These are phyloP conservation scores for Basidioascus undulatus DNA, from an alignment of 768 basidiomycete genomes.

Conservation along the genomic window DNA sequence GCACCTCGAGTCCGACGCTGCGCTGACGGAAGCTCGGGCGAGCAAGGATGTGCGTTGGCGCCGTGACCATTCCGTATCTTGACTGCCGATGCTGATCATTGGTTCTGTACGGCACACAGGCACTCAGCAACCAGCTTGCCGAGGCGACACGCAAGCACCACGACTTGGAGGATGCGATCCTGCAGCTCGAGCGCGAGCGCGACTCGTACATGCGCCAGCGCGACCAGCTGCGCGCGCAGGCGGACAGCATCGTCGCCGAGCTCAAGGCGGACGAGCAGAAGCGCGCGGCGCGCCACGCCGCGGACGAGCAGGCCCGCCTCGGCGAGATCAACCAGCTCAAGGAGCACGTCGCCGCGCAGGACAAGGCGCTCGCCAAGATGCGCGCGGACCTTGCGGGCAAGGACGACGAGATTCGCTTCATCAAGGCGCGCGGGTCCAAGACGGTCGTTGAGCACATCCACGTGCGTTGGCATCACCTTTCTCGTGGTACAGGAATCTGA, in stretches of 20 bases:
- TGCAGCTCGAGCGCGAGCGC: constrained; percentile 64
- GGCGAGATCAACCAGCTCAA: constrained; percentile 42
- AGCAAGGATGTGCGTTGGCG: constrained; percentile 7
- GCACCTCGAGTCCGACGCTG: constrained; percentile 39
- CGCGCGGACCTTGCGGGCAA: constrained; percentile 58
- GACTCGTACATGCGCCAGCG: constrained; percentile 45
- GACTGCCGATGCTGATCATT: constrained; percentile 8
- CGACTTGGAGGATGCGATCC: constrained; percentile 65
- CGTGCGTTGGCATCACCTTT: no score
- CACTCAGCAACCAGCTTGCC: constrained; percentile 49
- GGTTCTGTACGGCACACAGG: constrained; percentile 22
- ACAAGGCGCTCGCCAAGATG: constrained; percentile 56
- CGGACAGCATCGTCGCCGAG: no score
- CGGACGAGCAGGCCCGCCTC: constrained; percentile 26
- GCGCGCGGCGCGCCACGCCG: constrained; percentile 5
- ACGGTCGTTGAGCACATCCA: constrained; percentile 97
- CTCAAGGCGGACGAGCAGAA: constrained; percentile 25
- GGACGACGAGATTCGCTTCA: constrained; percentile 53
- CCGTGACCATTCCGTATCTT: constrained; percentile 3
- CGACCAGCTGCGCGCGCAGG: constrained; percentile 42
- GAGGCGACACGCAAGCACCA: constrained; percentile 49
- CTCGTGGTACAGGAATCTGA: no score
- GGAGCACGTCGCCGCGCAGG: constrained; percentile 43
- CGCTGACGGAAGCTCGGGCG: constrained; percentile 30
- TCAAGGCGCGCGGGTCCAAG: constrained; percentile 48